A percentile compares a stretch with the other conserved stretches of the same genome.
These are phyloP conservation scores for Streptanthus diversifolius DNA, from an alignment of 345 rosid species.

Conservation along the genomic window DNA sequence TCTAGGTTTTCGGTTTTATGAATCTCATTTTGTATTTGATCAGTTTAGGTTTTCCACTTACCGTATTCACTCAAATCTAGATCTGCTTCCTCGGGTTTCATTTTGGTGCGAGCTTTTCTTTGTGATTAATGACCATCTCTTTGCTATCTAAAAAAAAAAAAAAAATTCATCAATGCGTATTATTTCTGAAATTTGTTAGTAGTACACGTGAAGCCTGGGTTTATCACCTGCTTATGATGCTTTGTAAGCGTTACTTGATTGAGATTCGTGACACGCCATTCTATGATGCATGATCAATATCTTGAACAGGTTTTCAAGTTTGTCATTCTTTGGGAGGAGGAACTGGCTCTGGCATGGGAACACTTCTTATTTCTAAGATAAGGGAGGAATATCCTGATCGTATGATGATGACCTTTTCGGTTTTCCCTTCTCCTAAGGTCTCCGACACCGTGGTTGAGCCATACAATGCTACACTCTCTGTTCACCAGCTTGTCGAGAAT, in stretches of 20 bases:
- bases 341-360: conserved; percentile 36
- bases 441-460: conserved; percentile 30
- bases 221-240: not conserved
- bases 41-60: not conserved
- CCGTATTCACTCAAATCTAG: not conserved
- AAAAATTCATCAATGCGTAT: not conserved
- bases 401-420: conserved; percentile 33
- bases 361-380: conserved; percentile 27
- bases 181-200: conserved; percentile 1
- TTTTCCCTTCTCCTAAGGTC: conserved; percentile 18
- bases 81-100: conserved; percentile 8
- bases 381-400: conserved; percentile 32
- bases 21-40: not conserved
- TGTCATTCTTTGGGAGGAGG: conserved; percentile 35
- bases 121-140: not conserved
- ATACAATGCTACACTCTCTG: conserved; percentile 32
- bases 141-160: no score
- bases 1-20: conserved; percentile 1
- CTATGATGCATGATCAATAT: not conserved
- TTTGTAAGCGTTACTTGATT: not conserved
- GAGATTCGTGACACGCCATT: not conserved
- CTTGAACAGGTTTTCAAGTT: conserved; percentile 26
- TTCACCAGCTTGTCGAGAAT: conserved; percentile 33
- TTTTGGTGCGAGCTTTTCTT: not conserved
- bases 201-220: not conserved